A percentile compares a stretch with the other conserved stretches of the same genome.
Conservation (phyloP, 805 yeast species). For the Kuraishia borneana region DNA sequence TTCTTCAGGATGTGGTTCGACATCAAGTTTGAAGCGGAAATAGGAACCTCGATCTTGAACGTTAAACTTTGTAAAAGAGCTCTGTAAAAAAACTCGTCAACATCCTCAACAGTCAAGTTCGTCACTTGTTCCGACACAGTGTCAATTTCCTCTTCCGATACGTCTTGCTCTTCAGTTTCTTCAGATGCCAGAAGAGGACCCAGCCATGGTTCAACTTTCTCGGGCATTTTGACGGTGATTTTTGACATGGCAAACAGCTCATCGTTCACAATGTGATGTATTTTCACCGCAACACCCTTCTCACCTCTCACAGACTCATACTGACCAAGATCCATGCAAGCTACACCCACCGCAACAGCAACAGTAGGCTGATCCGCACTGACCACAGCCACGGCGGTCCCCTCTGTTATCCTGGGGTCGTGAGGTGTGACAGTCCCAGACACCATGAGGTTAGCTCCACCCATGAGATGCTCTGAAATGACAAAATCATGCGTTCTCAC, state of each 20-base stretch:
- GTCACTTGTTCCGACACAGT: constrained; percentile 18
- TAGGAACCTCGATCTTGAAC: constrained; percentile 49
- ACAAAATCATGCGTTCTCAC: constrained; percentile 69
- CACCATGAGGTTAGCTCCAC: constrained; percentile 77
- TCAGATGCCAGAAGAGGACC: constrained; percentile 2
- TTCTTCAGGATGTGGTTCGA: constrained; percentile 58
- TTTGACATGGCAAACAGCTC: constrained; percentile 43
- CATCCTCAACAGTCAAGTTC: constrained; percentile 43
- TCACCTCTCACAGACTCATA: constrained; percentile 42
- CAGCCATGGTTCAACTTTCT: constrained; percentile 4
- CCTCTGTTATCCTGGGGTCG: constrained; percentile 34
- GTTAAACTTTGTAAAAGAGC: constrained; percentile 61
- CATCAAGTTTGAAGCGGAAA: constrained; percentile 65
- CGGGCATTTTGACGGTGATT: constrained; percentile 33
- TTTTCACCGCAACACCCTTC: constrained; percentile 69
- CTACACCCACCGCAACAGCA: constrained; percentile 62
- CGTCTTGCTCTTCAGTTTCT: constrained; percentile 6
- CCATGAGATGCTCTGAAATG: constrained; percentile 43
- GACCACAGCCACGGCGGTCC: constrained; percentile 63
- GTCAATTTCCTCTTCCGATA: constrained; percentile 6
- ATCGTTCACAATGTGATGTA: constrained; percentile 63
- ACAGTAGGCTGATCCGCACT: constrained; percentile 48
- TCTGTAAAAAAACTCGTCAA: constrained; percentile 65
- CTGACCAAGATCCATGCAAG: constrained; percentile 33
- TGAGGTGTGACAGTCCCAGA: constrained; percentile 61